Base-by-base conservation (phyloP, 164 flowering plant species). In the Liquidambar formosana region DNA sequence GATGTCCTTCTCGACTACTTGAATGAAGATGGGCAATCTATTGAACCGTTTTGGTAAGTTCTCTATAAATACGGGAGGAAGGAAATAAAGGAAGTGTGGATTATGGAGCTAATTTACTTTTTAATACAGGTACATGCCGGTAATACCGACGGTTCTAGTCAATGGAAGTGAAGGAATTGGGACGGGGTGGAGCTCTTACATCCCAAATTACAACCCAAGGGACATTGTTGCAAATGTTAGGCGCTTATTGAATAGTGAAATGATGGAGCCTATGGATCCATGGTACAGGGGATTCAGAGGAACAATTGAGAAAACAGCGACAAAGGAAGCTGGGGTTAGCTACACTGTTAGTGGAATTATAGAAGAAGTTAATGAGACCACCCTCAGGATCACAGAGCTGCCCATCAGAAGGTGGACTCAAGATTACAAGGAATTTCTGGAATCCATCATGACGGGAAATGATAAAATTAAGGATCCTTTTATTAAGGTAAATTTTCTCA, bases 111-210 rank as follows among this genome's bases (percentile, higher is more conserved):
- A 54, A 47, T 28, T 15, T n/a, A 5, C 52, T 61, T 9, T 76
- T 38, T 47, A 11, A 43, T 73, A 10, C 61, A 95, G 98, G 98
- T 96, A 93, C 64, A 67, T 91, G 74, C 99, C 98, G 0, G 76
- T 84, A 11, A 82, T 96, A 53, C 99, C 99, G 4, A 76, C 65
- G 68, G 97, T 93, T 71, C 79, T 96, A 9, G 93, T 93, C 3
- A 96, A 96, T 81, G 99, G 98, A 63, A 89, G 97, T 84, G 99
- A 96, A 80, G 99, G 99, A 61, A 96, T 96, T 64, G 98, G 99
- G 59, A 96, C 99, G 22, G 99, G 99, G 6, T 96, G 99, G 99
- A 93, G 97, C 68, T 78, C 98, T 18, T 93, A 74, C 65, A 63
- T 91, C 25, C 98, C 99, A 6, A 96, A 96, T 63, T 96, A 89